Conservation (phyloP, 2,329 filamentous ascomycete genomes). For the Fusarium circinatum region DNA sequence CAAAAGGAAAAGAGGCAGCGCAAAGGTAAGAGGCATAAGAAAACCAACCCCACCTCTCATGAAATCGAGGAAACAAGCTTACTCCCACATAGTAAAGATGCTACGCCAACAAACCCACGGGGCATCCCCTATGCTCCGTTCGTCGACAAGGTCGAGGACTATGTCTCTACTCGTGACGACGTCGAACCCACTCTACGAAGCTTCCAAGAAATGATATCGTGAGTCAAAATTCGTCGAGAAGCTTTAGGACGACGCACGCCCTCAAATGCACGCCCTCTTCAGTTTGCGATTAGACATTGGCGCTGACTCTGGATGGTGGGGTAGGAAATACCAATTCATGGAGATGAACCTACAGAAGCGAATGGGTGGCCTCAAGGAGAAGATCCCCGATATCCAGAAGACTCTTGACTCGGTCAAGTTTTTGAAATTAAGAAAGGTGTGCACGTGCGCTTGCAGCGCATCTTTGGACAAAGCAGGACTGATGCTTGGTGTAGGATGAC, state of each 20-base stretch:
- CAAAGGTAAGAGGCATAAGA: conserved; percentile 45
- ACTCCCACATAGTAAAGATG: conserved; percentile 54
- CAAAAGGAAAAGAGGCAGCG: conserved; percentile 52
- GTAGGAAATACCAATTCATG: conserved; percentile 99
- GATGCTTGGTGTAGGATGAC: conserved; percentile 53
- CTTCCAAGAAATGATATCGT: conserved; percentile 96
- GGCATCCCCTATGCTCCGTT: conserved; percentile 88
- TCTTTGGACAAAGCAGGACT: conserved; percentile 15
- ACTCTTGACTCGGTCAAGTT: conserved; percentile 93
- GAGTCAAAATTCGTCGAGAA: conserved; percentile 49
- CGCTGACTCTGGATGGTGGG: conserved; percentile 43
- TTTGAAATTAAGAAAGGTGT: conserved; percentile 78
- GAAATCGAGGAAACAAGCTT: conserved; percentile 8
- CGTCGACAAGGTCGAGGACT: conserved; percentile 89
- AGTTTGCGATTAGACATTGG: conserved; percentile 5
- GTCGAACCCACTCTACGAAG: conserved; percentile 83
- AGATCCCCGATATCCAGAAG: conserved; percentile 97
- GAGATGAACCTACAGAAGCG: conserved; percentile 90
- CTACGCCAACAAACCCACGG: conserved; percentile 76
- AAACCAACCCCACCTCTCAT: background rate
- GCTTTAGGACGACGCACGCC: conserved; percentile 6
- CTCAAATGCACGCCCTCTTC: conserved; percentile 19
- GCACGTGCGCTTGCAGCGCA: background rate
- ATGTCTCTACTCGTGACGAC: conserved; percentile 80
- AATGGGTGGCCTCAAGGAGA: conserved; percentile 84